Conservation (phyloP, 192 early-diverging fungal genomes). For the Backusella parvicylindrica region DNA sequence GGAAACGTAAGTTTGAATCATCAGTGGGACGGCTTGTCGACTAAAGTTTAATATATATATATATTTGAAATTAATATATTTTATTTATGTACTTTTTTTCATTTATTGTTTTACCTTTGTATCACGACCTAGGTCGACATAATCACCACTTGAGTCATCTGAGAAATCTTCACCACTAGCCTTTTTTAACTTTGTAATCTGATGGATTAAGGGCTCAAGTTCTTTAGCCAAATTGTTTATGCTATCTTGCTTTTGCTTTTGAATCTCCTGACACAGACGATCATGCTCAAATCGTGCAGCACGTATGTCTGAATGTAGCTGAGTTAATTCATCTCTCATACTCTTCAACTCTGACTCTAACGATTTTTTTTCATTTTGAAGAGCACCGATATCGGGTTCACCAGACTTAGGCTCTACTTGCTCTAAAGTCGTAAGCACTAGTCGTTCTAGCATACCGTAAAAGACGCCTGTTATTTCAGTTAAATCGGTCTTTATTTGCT, state of each 20-base stretch:
- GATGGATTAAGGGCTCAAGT: conserved; percentile 15
- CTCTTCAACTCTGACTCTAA: conserved; percentile 12
- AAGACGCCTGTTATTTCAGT: conserved; percentile 28
- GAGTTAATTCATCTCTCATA: conserved; percentile 2
- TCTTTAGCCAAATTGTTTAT: conserved; percentile 8
- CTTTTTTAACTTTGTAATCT: conserved; percentile 22
- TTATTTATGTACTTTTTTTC: neutral
- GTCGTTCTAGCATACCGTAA: conserved; percentile 32
- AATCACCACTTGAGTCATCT: neutral
- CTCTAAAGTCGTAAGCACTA: conserved; percentile 25
- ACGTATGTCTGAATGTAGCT: conserved; percentile 2
- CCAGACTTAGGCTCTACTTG: conserved; percentile 6
- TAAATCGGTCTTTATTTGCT: conserved; percentile 21
- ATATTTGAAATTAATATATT: neutral
- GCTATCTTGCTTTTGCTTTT: conserved; percentile 4
- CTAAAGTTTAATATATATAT: neutral
- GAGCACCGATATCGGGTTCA: neutral
- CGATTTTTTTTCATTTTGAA: conserved; percentile 10
- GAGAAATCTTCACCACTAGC: neutral
- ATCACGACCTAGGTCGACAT: neutral
- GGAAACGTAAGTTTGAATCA: neutral
- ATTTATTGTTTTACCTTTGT: neutral
- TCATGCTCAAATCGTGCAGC: conserved; percentile 6
- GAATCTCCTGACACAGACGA: neutral
- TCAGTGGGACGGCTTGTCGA: neutral